Conservation (phyloP, 2,329 filamentous ascomycete species). For the Tothia fuscella region DNA sequence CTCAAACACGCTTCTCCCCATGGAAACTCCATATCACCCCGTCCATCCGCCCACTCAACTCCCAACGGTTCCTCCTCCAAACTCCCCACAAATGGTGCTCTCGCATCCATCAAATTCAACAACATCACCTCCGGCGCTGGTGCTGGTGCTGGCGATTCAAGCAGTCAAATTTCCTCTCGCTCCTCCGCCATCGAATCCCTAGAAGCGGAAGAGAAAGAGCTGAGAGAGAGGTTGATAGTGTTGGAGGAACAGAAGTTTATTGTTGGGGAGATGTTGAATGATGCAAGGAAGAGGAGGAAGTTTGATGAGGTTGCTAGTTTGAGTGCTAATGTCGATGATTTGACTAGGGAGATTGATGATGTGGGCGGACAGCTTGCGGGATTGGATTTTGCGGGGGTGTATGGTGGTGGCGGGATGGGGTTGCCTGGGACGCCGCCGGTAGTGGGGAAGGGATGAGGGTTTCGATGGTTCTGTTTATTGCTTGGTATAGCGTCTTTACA, state of each 20-base stretch:
- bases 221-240: constrained; percentile 69
- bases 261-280: constrained; percentile 72
- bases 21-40: constrained; percentile 20
- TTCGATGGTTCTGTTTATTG: too few species aligned
- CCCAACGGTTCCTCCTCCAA: constrained; percentile 20
- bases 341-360: constrained; percentile 64
- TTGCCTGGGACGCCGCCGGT: too few species aligned
- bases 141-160: constrained; percentile 34
- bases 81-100: constrained; percentile 26
- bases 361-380: constrained; percentile 53
- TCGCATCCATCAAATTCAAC: constrained; percentile 49
- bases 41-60: too few species aligned
- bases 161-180: constrained; percentile 23
- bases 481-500: too few species aligned
- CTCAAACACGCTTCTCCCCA: constrained; percentile 44
- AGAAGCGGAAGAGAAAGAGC: constrained; percentile 71
- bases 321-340: constrained; percentile 67
- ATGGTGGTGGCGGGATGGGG: too few species aligned
- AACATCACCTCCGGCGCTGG: constrained; percentile 38
- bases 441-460: too few species aligned
- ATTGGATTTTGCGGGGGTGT: constrained; percentile 50
- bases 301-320: constrained; percentile 81
- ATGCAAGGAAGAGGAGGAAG: constrained; percentile 61
- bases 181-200: constrained; percentile 51
- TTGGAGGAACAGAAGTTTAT: constrained; percentile 87